phyloP scores from a whole-genome alignment of 371 early-diverging fungal species.

The Mortierella sp. region DNA sequence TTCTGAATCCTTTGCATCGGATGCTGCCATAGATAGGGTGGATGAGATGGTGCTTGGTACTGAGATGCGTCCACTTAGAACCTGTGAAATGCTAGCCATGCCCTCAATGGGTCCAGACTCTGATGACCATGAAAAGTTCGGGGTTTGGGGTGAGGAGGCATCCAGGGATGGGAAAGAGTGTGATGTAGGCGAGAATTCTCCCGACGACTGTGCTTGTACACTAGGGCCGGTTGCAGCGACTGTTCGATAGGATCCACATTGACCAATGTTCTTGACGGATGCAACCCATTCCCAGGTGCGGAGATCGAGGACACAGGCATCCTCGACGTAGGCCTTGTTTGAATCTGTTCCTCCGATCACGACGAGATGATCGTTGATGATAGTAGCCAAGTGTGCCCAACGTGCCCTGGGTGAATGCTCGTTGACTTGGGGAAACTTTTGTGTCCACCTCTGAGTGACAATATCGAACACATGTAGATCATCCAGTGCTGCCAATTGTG shows the following conservation, averaged over 20 bases:
- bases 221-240: constrained; percentile 58
- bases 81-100: constrained; percentile 47
- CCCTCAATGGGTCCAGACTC: constrained; percentile 29
- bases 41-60: constrained; percentile 32
- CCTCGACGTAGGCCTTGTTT: constrained; percentile 75
- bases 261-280: constrained; percentile 57
- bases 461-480: constrained; percentile 75
- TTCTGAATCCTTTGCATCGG: neutral
- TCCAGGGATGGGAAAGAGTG: constrained; percentile 34
- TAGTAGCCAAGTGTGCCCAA: constrained; percentile 76
- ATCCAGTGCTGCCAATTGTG: constrained; percentile 62
- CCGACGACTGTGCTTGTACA: constrained; percentile 15
- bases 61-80: constrained; percentile 41
- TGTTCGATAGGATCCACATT: constrained; percentile 66
- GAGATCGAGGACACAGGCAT: constrained; percentile 76
- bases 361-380: constrained; percentile 65
- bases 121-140: constrained; percentile 25
- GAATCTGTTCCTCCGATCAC: constrained; percentile 82
- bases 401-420: constrained; percentile 68
- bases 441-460: constrained; percentile 63
- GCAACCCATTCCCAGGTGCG: constrained; percentile 67
- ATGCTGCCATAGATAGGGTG: constrained; percentile 4
- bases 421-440: constrained; percentile 57
- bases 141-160: constrained; percentile 27
- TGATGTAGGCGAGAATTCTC: constrained; percentile 16